Percentiles rank a stretch among this genome's conserved stretches.
Evolutionary conservation across 805 yeast genomes (phyloP).

Genomic region (Candida odintsovae): DNA sequence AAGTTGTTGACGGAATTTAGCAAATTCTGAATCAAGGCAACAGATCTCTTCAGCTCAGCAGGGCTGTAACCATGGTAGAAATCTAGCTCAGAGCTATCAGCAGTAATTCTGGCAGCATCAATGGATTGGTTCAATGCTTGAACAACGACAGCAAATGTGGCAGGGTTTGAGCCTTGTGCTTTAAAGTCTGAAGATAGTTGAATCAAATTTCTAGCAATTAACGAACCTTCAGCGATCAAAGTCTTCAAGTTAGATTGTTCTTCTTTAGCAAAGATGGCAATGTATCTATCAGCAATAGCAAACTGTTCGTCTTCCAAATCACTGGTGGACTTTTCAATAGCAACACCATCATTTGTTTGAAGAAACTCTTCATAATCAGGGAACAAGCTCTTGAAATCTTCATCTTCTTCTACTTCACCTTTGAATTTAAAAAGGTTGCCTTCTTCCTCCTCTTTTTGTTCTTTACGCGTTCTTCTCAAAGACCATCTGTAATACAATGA

Average conservation of each 20-base stretch:
- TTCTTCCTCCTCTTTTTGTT: slow-evolving; percentile 54
- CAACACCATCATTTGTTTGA: slow-evolving; percentile 27
- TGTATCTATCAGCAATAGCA: slow-evolving; percentile 44
- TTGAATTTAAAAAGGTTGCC: slow-evolving; percentile 60
- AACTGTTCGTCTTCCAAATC: slow-evolving; percentile 43
- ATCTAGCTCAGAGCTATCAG: slow-evolving; percentile 33
- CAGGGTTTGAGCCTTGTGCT: slow-evolving; percentile 17
- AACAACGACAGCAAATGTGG: slow-evolving; percentile 32
- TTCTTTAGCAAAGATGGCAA: slow-evolving; percentile 32
- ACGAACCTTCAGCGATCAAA: slow-evolving; percentile 37
- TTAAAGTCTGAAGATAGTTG: slow-evolving; percentile 20
- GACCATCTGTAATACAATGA: slow-evolving; percentile 79
- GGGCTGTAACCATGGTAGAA: slow-evolving; percentile 64
- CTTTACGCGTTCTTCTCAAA: slow-evolving; percentile 57
- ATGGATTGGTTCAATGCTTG: slow-evolving; percentile 29
- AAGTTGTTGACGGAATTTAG: slow-evolving; percentile 41
- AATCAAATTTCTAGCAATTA: slow-evolving; percentile 25
- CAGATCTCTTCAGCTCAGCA: slow-evolving; percentile 56
- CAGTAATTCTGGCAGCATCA: slow-evolving; percentile 22
- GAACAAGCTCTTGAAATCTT: slow-evolving; percentile 75
- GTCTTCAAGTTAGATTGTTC: slow-evolving; percentile 16
- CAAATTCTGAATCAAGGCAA: slow-evolving; percentile 39
- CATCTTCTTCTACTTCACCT: slow-evolving; percentile 66
- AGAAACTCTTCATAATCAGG: slow-evolving; percentile 79
- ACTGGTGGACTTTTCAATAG: slow-evolving; percentile 12